Evolutionary conservation across 768 basidiomycete species (phyloP).

Genomic region (Leccinum olivaceopallidum): DNA sequence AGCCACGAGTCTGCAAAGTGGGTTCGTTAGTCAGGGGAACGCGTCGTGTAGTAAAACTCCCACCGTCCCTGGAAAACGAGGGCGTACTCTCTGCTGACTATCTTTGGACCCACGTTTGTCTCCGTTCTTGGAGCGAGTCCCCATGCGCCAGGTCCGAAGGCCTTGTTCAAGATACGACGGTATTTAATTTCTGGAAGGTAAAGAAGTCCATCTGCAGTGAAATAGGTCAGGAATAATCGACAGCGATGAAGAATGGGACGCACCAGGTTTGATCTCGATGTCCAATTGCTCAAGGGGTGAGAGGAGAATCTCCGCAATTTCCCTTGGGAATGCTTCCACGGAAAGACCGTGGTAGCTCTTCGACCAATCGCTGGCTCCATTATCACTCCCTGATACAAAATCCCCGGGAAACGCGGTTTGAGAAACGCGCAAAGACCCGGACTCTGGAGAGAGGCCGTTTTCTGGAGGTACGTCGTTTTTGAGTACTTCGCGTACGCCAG

Average conservation of each 20-base stretch:
- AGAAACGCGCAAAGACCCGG: slow-evolving; percentile 13
- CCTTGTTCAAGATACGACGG: slow-evolving; percentile 84
- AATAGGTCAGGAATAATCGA: background rate
- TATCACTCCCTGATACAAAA: slow-evolving; percentile 23
- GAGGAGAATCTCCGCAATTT: slow-evolving; percentile 69
- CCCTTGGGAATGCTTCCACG: slow-evolving; percentile 71
- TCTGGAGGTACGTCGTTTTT: slow-evolving; percentile 20
- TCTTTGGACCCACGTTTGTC: slow-evolving; percentile 83
- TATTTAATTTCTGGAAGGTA: slow-evolving; percentile 99
- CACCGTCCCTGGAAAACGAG: slow-evolving; percentile 91
- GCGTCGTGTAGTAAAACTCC: slow-evolving; percentile 19
- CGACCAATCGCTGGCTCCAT: slow-evolving; percentile 73
- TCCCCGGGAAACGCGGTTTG: slow-evolving; percentile 32
- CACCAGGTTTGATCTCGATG: slow-evolving; percentile 89
- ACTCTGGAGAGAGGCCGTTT: slow-evolving; percentile 6
- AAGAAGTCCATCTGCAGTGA: slow-evolving; percentile 74
- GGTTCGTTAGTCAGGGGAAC: background rate
- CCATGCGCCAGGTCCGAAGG: slow-evolving; percentile 97
- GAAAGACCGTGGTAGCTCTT: slow-evolving; percentile 84
- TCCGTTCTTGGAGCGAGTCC: slow-evolving; percentile 92
- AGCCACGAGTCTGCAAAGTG: slow-evolving; percentile 66
- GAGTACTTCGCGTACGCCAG: slow-evolving; percentile 14
- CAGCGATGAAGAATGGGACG: slow-evolving; percentile 17
- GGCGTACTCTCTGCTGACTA: slow-evolving; percentile 93
- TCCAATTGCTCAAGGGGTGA: slow-evolving; percentile 75